Evolutionary conservation across 2,329 filamentous ascomycete genomes (phyloP).

Genomic region (Fusarium austroafricanum): DNA sequence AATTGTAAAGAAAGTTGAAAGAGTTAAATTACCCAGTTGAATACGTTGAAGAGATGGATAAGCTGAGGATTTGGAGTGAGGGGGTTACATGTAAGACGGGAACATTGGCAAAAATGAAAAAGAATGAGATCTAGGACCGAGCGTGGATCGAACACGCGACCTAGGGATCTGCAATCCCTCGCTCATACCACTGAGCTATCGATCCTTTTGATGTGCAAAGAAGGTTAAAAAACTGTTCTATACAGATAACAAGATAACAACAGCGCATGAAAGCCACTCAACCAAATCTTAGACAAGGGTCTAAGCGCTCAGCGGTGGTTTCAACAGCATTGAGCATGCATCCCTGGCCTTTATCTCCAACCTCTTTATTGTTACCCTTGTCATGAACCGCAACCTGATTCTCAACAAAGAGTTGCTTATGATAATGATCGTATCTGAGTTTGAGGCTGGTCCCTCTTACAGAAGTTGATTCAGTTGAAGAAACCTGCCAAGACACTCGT

Average conservation of each 20-base stretch:
- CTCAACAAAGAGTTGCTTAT: background rate
- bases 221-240: rapidly evolving
- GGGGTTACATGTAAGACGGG: background rate
- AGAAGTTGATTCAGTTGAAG: background rate
- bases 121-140: constrained; percentile 26
- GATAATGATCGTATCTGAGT: background rate
- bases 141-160: constrained; percentile 44
- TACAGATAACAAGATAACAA: rapidly evolving
- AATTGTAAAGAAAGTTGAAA: background rate
- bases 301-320: background rate
- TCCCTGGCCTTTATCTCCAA: constrained; percentile 16
- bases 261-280: background rate
- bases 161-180: constrained; percentile 44
- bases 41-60: background rate
- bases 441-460: background rate
- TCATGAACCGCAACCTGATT: background rate
- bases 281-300: background rate
- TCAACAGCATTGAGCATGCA: constrained; percentile 1
- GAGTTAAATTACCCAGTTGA: background rate
- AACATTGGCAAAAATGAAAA: constrained; percentile 9
- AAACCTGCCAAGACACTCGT: background rate
- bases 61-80: background rate
- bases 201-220: constrained; percentile 19
- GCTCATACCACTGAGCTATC: constrained; percentile 44
- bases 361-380: constrained; percentile 21